Base-by-base conservation (phyloP, 805 yeast species). In the Sugiyamaella americana region DNA sequence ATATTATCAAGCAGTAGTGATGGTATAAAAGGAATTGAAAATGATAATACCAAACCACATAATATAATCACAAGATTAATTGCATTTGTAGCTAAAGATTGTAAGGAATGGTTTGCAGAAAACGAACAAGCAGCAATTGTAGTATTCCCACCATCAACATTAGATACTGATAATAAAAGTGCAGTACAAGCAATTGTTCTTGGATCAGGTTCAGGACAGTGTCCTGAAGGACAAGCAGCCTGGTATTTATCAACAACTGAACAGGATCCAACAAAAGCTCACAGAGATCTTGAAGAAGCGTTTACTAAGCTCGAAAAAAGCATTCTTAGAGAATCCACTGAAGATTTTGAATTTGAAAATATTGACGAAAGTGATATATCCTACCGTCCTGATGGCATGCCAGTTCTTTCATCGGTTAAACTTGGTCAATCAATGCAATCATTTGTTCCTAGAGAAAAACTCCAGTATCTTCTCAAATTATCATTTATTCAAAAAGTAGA, bases 221-320 rank as follows among this genome's bases (percentile, higher is more conserved):
- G 95, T 55, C 94, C 96, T 1, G 62, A 63, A n/a, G 93, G 86
- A 38, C 89, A 88, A 58, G 78, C 91, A 46, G 78, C 89, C 46
- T 91, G 98, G 98, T 89, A 86, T 67, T 71, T 87, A 53, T 80
- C 89, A 35, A 82, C 95, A 2, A 76, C 78, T 48, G 94, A 85
- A 63, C 60, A 55, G 24, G 78, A 75, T 47, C 79, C 82, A 38
- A 73, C 71, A 40, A 75, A 78, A 51, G 96, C 89, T 3, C 79
- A 84, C 55, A 70, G 69, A 54, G 96, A 88, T 64, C 72, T 91
- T 54, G 91, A 84, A 61, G 73, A 80, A 44, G 97, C 96, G 4
- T 74, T 85, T 48, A 73, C 72, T 52, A 85, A 86, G 57, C 75
- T 91, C 77, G 96, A 89, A 61, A 75, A 75, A 39, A 75, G 89